Base-by-base conservation (phyloP, 495 filamentous ascomycete genomes). In the Glutinoglossum americanum region DNA sequence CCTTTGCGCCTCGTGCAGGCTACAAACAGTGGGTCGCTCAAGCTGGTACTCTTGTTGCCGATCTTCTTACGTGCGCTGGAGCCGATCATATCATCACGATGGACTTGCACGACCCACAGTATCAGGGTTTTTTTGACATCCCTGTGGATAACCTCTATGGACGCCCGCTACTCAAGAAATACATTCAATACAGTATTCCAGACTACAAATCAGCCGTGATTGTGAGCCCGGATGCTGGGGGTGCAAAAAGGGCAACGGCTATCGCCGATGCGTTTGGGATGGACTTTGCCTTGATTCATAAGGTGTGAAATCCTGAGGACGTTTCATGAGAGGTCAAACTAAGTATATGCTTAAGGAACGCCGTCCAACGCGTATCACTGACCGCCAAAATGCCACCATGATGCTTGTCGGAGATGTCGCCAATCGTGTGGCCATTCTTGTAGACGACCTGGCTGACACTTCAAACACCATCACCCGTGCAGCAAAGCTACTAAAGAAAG, bases 1-100 rank as follows among this genome's bases (percentile, higher is more conserved):
- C 51, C 19, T 94, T 95, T 70, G 72, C 84, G 61, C 82, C 87
- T 0, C 86, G 87, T 61, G 85, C 88, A 1, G 92, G 92, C 17
- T 98, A 97, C 67, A 93, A 89, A 70, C 87, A 94, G 73, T 97
- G 93, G 92, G 89, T 98, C 62, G 92, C 92, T 26, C 92, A 96
- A 70, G 90, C 92, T 49, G 92, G 92, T 54, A 97, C 92, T 19
- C 75, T 98, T 61, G 85, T 98, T 23, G 92, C 92, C 25, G 89
- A 96, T 67, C 78, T 98, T 55, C 71, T 98, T 58, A 96, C 88
- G 44, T 96, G 89, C 67, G 92, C 92, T 60, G 92, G 92, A 55
- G 88, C 92, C 25, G 93, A 98, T 70, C 92, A 97, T 69, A 71
- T 98, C 67, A 88, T 98, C 64, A 97, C 92, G 1, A 90, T 95